A percentile compares a stretch with the other conserved stretches of the same genome.
Conservation (phyloP, 2,329 filamentous ascomycete species). For the Trichoderma harzianum region DNA sequence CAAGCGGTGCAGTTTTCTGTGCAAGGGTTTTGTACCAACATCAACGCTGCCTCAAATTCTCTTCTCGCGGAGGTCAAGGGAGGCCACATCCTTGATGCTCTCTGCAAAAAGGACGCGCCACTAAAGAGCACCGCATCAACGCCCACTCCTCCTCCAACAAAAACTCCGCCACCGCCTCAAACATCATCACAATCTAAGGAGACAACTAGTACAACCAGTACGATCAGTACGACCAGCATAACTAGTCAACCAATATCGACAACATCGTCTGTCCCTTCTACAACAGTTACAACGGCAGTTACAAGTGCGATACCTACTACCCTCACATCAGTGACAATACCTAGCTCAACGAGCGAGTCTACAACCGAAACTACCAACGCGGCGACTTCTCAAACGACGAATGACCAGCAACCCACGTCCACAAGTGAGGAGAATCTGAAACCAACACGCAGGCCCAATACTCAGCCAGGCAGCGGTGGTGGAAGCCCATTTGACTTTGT, state of each 20-base stretch:
- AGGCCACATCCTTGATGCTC: background rate
- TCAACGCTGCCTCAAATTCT: slow-evolving; percentile 17
- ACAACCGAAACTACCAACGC: background rate
- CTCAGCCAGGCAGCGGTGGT: slow-evolving; percentile 22
- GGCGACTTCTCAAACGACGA: background rate
- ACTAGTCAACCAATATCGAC: background rate
- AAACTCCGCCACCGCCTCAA: background rate
- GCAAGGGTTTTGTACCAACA: slow-evolving; percentile 9
- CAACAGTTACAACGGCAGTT: background rate
- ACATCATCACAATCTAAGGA: background rate
- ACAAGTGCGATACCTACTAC: background rate
- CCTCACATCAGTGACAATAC: background rate
- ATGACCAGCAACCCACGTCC: background rate
- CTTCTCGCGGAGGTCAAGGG: background rate
- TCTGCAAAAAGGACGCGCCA: background rate
- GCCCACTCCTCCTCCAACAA: background rate
- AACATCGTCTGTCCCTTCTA: background rate
- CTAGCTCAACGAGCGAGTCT: background rate
- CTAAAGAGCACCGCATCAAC: background rate
- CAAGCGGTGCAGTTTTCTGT: slow-evolving; percentile 29
- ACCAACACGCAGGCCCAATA: slow-evolving; percentile 9
- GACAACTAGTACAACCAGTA: background rate
- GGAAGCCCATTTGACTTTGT: slow-evolving; percentile 25
- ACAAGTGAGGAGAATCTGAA: background rate
- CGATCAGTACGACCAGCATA: background rate